Evolutionary conservation across 495 filamentous ascomycete genomes (phyloP).

Genomic region (Diplogelasinospora grovesii): DNA sequence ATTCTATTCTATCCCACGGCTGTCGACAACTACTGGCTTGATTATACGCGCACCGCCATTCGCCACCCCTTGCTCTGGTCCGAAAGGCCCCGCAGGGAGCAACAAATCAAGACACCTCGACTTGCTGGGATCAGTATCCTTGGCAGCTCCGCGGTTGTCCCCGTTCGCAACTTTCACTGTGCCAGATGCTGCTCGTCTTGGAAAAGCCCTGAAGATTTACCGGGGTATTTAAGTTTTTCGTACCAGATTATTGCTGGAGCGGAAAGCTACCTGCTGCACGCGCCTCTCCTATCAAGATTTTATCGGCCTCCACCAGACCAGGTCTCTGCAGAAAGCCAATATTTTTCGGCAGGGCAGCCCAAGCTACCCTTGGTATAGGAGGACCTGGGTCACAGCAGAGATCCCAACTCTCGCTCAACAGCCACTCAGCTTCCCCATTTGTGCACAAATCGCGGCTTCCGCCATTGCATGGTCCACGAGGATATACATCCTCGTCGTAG

Average conservation of each 20-base stretch:
- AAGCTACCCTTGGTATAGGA: no score
- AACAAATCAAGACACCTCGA: constrained; percentile 3
- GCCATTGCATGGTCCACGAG: no score
- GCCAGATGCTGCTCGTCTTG: constrained; percentile 6
- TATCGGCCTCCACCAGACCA: constrained; percentile 13
- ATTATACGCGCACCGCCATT: constrained; percentile 9
- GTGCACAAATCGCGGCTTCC: constrained; percentile 2
- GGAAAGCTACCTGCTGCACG: no score
- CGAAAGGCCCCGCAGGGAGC: constrained; percentile 1
- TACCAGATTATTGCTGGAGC: no score
- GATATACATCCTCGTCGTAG: constrained; percentile 21
- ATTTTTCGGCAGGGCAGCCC: no score
- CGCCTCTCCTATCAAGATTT: constrained; percentile 17
- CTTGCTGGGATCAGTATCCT: constrained; percentile 1
- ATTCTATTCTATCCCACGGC: constrained; percentile 5
- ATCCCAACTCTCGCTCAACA: constrained; percentile 3
- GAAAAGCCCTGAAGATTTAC: constrained; percentile 9
- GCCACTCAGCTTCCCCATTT: constrained; percentile 6
- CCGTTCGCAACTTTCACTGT: constrained; percentile 10
- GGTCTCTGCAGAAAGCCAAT: constrained; percentile 7
- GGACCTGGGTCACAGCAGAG: constrained; percentile 3
- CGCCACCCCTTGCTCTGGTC: constrained; percentile 12
- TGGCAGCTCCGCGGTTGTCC: constrained; percentile 6
- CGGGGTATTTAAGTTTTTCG: constrained; percentile 16
- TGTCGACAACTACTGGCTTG: constrained; percentile 8